A percentile compares a stretch with the other conserved stretches of the same genome.
Conservation (phyloP, 768 basidiomycete genomes). For the Trametes sanguinea region DNA sequence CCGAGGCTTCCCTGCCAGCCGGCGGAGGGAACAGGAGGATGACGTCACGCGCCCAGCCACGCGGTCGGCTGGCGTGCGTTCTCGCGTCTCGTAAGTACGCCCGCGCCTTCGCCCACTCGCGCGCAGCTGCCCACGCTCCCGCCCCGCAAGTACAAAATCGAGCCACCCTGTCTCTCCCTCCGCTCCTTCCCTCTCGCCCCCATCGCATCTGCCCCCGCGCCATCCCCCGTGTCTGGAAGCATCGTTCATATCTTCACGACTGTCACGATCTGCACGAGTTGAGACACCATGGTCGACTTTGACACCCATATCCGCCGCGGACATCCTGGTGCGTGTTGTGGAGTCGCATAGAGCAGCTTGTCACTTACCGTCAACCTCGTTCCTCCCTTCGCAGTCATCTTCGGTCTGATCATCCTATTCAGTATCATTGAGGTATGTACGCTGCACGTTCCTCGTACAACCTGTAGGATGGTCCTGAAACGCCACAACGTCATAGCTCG, state of each 20-base stretch:
- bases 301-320: conserved; percentile 25
- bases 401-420: conserved; percentile 58
- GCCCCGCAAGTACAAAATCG: neutral
- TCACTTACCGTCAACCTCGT: neutral
- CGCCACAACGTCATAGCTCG: conserved; percentile 45
- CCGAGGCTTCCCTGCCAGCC: neutral
- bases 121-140: neutral
- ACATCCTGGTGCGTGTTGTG: conserved; percentile 23
- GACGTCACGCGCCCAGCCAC: conserved; percentile 20
- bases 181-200: neutral
- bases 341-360: neutral
- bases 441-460: neutral
- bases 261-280: conserved; percentile 12
- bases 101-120: neutral
- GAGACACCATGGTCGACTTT: conserved; percentile 20
- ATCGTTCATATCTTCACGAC: conserved; percentile 3
- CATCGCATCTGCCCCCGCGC: neutral
- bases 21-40: neutral
- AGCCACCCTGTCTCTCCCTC: neutral
- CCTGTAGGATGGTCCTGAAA: neutral
- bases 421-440: conserved; percentile 61
- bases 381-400: conserved; percentile 41
- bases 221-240: neutral
- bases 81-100: neutral
- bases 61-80: neutral